phyloP scores from a whole-genome alignment of 106 monocot genomes.

The Hemerocallis citrina region DNA sequence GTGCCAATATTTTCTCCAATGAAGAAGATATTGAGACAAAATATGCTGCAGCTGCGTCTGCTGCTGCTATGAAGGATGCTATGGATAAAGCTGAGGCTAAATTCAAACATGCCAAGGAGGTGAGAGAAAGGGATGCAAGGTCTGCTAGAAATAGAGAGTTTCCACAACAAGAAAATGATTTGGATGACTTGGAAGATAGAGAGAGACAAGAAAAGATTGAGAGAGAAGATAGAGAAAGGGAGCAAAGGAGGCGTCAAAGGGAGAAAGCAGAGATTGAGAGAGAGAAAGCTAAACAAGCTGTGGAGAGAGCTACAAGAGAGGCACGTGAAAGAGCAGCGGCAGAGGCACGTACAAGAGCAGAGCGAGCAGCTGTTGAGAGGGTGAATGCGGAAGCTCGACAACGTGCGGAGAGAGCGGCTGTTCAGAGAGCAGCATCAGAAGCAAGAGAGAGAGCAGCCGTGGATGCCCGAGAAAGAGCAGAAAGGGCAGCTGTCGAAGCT shows the following conservation, averaged over 20 bases:
- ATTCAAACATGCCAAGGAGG: constrained; percentile 72
- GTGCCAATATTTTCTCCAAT: constrained; percentile 11
- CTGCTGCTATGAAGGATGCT: constrained; percentile 37
- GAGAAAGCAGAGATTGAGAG: constrained; percentile 66
- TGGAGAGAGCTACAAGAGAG: constrained; percentile 69
- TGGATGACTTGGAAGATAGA: constrained; percentile 17
- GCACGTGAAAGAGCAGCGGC: constrained; percentile 82
- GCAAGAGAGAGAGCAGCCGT: constrained; percentile 55
- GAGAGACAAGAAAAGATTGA: constrained; percentile 48
- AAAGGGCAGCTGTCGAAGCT: constrained; percentile 13
- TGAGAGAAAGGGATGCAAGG: constrained; percentile 53
- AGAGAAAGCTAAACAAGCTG: constrained; percentile 43
- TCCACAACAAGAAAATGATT: constrained; percentile 21
- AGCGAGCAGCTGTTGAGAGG: constrained; percentile 33
- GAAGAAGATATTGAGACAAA: constrained; percentile 58
- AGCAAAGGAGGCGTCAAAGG: constrained; percentile 32
- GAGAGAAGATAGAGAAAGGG: constrained; percentile 32
- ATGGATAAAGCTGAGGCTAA: constrained; percentile 67
- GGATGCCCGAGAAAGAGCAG: constrained; percentile 28
- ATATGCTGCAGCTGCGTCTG: constrained; percentile 2
- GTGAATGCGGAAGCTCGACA: constrained; percentile 30
- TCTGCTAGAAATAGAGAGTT: constrained; percentile 23
- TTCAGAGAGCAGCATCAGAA: constrained; percentile 47
- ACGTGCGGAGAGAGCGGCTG: constrained; percentile 30
- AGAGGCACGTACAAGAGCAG: constrained; percentile 67